Conservation (phyloP, 78 protist genomes). For the Parvularia atlantis region DNA sequence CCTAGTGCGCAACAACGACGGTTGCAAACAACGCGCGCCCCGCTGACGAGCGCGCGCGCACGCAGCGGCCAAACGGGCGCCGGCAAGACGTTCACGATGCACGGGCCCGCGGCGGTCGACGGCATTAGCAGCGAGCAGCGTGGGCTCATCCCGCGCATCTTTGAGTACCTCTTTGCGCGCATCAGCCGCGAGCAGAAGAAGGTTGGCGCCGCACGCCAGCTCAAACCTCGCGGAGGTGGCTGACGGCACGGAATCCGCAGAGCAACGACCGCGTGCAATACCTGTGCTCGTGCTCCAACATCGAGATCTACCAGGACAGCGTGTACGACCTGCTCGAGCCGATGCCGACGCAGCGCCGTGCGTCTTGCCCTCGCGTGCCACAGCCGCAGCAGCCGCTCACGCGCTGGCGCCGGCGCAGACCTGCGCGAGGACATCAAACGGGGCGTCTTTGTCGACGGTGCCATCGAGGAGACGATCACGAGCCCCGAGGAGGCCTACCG, state of each 20-base stretch:
- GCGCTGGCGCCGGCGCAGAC: too few species aligned
- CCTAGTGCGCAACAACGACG: too few species aligned
- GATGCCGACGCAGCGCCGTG: too few species aligned
- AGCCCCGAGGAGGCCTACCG: background rate
- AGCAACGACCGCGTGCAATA: background rate
- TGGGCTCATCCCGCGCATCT: background rate
- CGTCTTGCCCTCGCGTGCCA: too few species aligned
- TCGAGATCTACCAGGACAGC: slow-evolving; percentile 25
- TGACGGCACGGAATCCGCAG: too few species aligned
- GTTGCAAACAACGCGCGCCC: too few species aligned
- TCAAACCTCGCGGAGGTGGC: too few species aligned
- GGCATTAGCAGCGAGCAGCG: background rate
- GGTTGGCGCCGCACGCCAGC: too few species aligned
- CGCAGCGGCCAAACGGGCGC: background rate
- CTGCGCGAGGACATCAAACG: background rate
- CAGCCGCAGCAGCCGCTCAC: too few species aligned
- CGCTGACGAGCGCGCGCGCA: too few species aligned
- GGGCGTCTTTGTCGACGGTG: background rate
- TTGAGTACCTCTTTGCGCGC: background rate
- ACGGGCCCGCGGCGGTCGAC: background rate
- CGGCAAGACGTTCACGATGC: background rate
- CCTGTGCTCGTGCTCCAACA: background rate
- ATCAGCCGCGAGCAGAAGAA: too few species aligned
- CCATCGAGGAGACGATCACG: background rate
- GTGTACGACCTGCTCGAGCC: slow-evolving; percentile 14